Percentiles rank a stretch among this genome's conserved stretches.
Conservation (phyloP, 73 alveolate species). For the Uronychia setigera region DNA sequence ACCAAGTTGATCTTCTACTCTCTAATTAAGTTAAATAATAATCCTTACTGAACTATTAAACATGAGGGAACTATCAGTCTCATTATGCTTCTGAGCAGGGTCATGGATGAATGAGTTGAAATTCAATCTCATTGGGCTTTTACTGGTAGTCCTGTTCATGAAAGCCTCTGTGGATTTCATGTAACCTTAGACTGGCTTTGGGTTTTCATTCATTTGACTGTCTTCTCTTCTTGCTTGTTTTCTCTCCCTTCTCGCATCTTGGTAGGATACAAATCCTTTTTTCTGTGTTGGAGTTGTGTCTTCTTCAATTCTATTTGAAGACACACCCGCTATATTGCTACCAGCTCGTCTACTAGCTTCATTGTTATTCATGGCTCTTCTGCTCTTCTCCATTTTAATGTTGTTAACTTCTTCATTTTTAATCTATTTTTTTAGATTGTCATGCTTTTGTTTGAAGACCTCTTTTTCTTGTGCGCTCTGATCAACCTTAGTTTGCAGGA, state of each 20-base stretch:
- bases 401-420: constrained; percentile 55
- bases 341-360: constrained; percentile 3
- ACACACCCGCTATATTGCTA: constrained; percentile 9
- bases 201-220: neutral
- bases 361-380: neutral
- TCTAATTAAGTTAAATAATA: too few species aligned
- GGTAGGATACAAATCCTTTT: constrained; percentile 5
- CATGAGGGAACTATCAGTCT: neutral
- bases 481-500: constrained; percentile 25
- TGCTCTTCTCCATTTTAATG: constrained; percentile 18
- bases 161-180: neutral
- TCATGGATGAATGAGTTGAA: constrained; percentile 7
- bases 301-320: neutral
- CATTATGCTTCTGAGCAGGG: neutral
- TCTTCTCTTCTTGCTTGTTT: constrained; percentile 12
- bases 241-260: constrained; percentile 45
- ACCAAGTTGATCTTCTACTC: too few species aligned
- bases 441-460: constrained; percentile 44
- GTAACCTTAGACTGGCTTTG: neutral
- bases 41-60: constrained; percentile 34
- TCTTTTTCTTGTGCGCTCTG: constrained; percentile 49
- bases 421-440: constrained; percentile 19
- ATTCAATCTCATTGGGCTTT: constrained; percentile 8
- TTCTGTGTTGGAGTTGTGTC: constrained; percentile 8
- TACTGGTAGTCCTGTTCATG: neutral